Base-by-base conservation (phyloP, 345 rosid genomes). In the Turnera subulata region DNA sequence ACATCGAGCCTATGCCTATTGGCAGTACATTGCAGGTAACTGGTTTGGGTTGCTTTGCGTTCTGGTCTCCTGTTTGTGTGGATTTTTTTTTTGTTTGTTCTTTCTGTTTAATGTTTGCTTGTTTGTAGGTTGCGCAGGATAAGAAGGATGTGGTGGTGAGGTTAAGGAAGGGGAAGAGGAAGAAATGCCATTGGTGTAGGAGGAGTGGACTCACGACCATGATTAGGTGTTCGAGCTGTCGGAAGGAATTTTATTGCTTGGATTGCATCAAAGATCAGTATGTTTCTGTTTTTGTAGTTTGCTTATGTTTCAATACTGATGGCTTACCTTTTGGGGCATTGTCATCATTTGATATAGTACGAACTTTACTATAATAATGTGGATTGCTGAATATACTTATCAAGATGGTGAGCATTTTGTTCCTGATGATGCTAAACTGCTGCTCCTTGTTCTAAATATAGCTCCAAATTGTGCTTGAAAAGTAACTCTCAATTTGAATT, bases 131-230 rank as follows among this genome's bases (percentile, higher is more conserved):
- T 60, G 59, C 85, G 56, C 94, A 88, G 11, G 79, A 61, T 67
- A 83, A 73, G 76, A 84, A 69, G 59, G 66, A 78, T 58, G 57
- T 71, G 63, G 57, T 73, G 63, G 76, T 73, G 71, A 80, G 63
- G 74, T 63, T 77, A 51, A 81, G 75, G 74, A 74, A 72, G 63
- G 78, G 74, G 62, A 82, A 77, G 76, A 82, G 82, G 75, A 84
- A 76, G 82, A 82, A 72, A 60, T 93, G 99, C 32, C 99, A 93
- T 62, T 82, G 85, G 94, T 93, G 99, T 76, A 76, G 80, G 74
- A 82, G 76, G 45, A 82, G 76, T 33, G 74, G 77, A 21, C 63
- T 74, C 62, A 63, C 39, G 74, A 62, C 62, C 62, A 76, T 93
- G 82, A 67, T 87, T 50, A 65, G 73, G 68, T 89, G 99, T 76